These are phyloP conservation scores for Komagataella pastoris DNA, from an alignment of 805 yeast species.

Conservation along the genomic window DNA sequence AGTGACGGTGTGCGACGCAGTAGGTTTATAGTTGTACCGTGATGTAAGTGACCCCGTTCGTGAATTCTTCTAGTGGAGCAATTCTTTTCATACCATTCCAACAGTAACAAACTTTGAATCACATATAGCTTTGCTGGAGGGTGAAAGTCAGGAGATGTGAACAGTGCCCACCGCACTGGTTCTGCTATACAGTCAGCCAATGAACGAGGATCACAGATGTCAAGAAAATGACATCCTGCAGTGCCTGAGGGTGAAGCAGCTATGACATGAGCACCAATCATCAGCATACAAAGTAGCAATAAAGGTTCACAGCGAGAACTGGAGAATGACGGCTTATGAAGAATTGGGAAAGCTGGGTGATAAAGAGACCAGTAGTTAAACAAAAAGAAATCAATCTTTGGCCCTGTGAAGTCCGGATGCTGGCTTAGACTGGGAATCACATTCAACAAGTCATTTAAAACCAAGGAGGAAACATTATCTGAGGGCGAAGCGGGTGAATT, in stretches of 20 bases:
- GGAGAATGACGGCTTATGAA: constrained; percentile 46
- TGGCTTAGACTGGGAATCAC: constrained; percentile 13
- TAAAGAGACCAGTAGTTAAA: constrained; percentile 41
- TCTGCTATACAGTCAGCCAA: constrained; percentile 33
- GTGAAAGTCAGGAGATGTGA: constrained; percentile 56
- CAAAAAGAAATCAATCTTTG: constrained; percentile 15
- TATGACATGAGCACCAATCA: constrained; percentile 35
- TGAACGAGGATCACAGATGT: constrained; percentile 15
- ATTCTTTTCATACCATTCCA: constrained; percentile 75
- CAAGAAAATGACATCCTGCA: neutral
- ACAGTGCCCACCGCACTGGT: constrained; percentile 58
- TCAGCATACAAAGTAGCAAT: constrained; percentile 38
- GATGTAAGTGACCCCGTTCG: constrained; percentile 77
- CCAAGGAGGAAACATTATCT: neutral
- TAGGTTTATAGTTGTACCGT: constrained; percentile 37
- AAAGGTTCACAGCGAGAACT: constrained; percentile 33
- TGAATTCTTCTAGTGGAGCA: constrained; percentile 57
- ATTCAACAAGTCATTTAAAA: constrained; percentile 9
- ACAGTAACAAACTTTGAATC: constrained; percentile 54
- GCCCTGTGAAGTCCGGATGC: constrained; percentile 15
- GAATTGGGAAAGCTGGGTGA: constrained; percentile 44
- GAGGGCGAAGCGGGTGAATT: neutral
- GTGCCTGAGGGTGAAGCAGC: constrained; percentile 8
- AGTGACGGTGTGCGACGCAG: constrained; percentile 6
- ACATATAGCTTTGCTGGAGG: constrained; percentile 73